Percentiles rank a stretch among this genome's conserved stretches.
Evolutionary conservation across 2,329 filamentous ascomycete species (phyloP).

Genomic region (Ophiobolus disseminans): DNA sequence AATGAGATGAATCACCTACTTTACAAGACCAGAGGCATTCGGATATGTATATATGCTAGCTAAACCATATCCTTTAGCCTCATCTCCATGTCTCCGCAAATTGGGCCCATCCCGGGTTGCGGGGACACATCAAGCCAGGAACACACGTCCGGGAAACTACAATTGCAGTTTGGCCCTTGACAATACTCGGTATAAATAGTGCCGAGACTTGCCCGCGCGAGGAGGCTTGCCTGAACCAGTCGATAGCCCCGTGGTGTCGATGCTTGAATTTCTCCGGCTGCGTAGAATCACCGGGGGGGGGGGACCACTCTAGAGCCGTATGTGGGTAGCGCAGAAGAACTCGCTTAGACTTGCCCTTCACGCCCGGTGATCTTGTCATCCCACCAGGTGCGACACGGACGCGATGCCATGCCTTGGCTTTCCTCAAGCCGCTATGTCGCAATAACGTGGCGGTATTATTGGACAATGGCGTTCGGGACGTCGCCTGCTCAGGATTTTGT

Average conservation of each 20-base stretch:
- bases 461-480: constrained; percentile 2
- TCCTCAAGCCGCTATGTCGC: constrained; percentile 15
- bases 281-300: background rate
- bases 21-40: background rate
- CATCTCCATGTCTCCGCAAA: constrained; percentile 35
- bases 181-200: constrained; percentile 17
- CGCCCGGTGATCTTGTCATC: background rate
- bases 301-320: background rate
- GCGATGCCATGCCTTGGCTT: constrained; percentile 21
- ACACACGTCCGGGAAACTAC: background rate
- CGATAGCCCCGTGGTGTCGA: background rate
- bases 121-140: constrained; percentile 17
- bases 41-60: constrained; percentile 1
- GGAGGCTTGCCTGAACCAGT: background rate
- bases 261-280: constrained; percentile 1
- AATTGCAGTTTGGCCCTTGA: background rate
- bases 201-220: constrained; percentile 3
- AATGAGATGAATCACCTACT: background rate
- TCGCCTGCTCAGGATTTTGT: background rate
- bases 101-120: constrained; percentile 24
- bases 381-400: constrained; percentile 4
- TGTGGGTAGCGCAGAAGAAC: background rate
- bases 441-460: constrained; percentile 18
- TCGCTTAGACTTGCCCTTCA: background rate
- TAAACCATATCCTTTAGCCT: constrained; percentile 24